These are phyloP conservation scores for Geotrichum phurueaensis DNA, from an alignment of 1,139 yeast species.

Conservation along the genomic window DNA sequence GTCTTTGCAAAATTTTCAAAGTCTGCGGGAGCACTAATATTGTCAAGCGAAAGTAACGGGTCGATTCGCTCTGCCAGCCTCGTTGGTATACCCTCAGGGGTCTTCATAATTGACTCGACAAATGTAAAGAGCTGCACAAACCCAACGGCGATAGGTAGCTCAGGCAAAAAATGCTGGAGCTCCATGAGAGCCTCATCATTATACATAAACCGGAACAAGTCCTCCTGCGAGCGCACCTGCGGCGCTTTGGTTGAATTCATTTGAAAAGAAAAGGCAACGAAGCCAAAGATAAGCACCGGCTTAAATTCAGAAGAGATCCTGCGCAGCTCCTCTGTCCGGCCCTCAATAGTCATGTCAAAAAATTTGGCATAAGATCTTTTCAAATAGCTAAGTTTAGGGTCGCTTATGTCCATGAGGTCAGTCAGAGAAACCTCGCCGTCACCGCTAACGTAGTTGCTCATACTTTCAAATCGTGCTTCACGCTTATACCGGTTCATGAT, in stretches of 20 bases:
- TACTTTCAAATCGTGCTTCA: neutral
- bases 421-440: neutral
- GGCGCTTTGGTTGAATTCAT: neutral
- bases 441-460: neutral
- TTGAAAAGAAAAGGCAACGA: neutral
- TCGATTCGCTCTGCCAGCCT: neutral
- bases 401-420: neutral
- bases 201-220: neutral
- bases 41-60: neutral
- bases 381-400: neutral
- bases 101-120: neutral
- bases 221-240: neutral
- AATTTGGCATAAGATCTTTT: neutral
- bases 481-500: neutral
- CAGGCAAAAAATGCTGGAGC: slow-evolving; percentile 3
- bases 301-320: neutral
- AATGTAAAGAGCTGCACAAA: slow-evolving; percentile 7
- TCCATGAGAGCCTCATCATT: slow-evolving; percentile 3
- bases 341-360: neutral
- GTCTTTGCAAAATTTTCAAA: neutral
- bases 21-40: neutral
- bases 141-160: neutral
- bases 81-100: neutral
- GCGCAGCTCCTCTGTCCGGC: neutral
- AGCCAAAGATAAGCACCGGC: slow-evolving; percentile 4